Evolutionary conservation across 306 rosid species (phyloP), one percentile per base, ranked within the genome.

Genomic region (Casuarina cunninghamiana): DNA sequence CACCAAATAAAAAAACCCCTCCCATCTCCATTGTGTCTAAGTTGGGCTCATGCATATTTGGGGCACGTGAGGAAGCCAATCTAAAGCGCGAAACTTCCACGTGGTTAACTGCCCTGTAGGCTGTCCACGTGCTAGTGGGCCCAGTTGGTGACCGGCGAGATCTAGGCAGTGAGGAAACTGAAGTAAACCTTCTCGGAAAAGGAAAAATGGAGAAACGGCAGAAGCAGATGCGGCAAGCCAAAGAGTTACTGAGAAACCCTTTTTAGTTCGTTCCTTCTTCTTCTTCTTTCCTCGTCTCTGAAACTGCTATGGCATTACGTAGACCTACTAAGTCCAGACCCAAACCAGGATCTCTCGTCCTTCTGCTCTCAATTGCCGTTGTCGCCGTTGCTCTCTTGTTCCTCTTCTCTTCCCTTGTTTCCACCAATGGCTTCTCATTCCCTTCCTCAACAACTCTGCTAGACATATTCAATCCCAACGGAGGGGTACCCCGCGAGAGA

Each of bases 301-400:
- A 77, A 46, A 81, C 69, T 82, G 72, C 74, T 75, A 87, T 91
- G 97, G 91, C 90, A 32, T 76, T 85, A 42, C 84, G 70, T 61
- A 84, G 79, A 78, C 42, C 74, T 72, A 72, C 77, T 26, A 90
- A 88, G 80, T 44, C 78, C 51, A 92, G 83, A 71, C 79, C 84
- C 17, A 88, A 85, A 68, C 81, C 83, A 69, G 78, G 93, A 83
- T 88, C 91, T 74, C 80, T 83, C 53, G 75, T 87, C 69, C n/a
- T 86, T 69, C 72, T 85, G 26, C 75, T 87, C 17, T 42, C 55
- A 61, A 42, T 76, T 51, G 80, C 88, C 80, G 65, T 87, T 0
- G 77, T 84, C 0, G 84, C 84, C 77, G 78, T 84, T 45, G 86
- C 88, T 10, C 21, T 88, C 5, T 75, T 92, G 5, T 88, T 90